phyloP scores from a whole-genome alignment of 2,329 filamentous ascomycete species.

The Paraphaeosphaeria sporulosa region DNA sequence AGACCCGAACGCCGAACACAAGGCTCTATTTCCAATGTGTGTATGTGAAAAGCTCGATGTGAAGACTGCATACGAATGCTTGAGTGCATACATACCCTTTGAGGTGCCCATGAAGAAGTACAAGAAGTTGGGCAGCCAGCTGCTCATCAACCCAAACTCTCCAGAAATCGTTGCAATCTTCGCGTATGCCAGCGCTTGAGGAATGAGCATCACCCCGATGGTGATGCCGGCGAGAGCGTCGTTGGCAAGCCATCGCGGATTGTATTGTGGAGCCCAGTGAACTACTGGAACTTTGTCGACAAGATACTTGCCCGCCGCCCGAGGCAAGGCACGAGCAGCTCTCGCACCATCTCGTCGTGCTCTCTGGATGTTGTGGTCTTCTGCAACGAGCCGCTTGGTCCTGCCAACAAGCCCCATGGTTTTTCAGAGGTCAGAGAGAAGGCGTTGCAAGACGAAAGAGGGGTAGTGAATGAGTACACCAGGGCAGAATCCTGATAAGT shows the following conservation, averaged over 20 bases:
- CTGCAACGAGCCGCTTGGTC: conserved; percentile 27
- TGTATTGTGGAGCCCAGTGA: conserved; percentile 69
- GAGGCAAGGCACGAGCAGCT: conserved; percentile 55
- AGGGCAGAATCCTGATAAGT: conserved; percentile 4
- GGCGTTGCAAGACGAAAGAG: conserved; percentile 1
- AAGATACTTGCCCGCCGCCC: conserved; percentile 63
- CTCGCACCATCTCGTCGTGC: conserved; percentile 39
- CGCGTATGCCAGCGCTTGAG: conserved; percentile 97
- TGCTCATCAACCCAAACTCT: conserved; percentile 84
- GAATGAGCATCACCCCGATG: conserved; percentile 81
- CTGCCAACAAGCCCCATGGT: conserved; percentile 35
- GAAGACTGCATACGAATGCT: neutral
- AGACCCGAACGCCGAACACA: neutral
- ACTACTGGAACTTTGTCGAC: conserved; percentile 68
- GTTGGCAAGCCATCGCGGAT: conserved; percentile 66
- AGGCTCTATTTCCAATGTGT: neutral
- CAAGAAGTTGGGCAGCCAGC: conserved; percentile 94
- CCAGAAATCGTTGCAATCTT: conserved; percentile 88
- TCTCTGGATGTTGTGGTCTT: conserved; percentile 39
- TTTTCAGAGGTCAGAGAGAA: conserved; percentile 5
- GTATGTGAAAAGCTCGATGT: neutral
- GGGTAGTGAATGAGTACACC: conserved; percentile 4
- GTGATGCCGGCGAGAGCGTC: conserved; percentile 71
- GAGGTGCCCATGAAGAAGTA: conserved; percentile 94
- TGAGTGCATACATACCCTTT: conserved; percentile 30